Evolutionary conservation across 768 basidiomycete species (phyloP).

Genomic region (Calvatia gigantea): DNA sequence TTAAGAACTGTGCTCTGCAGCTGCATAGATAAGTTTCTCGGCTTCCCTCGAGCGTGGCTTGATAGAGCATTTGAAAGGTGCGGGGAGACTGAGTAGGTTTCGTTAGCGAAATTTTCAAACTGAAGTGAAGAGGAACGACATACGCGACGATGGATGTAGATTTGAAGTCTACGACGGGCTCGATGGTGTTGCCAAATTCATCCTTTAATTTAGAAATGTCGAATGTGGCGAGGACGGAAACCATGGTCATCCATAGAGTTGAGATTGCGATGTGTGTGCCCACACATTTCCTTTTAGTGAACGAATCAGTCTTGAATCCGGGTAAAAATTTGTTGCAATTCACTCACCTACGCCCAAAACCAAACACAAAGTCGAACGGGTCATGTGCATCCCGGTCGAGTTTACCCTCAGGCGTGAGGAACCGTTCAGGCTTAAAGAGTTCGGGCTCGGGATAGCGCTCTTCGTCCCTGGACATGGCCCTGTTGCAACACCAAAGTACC

Average conservation of each 20-base stretch:
- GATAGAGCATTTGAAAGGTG: conserved; percentile 26
- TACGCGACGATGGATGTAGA: conserved; percentile 27
- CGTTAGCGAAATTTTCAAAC: too few species aligned
- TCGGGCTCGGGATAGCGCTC: conserved; percentile 32
- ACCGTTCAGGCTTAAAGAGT: conserved; percentile 36
- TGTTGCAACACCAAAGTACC: conserved; percentile 12
- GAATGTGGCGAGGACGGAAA: conserved; percentile 28
- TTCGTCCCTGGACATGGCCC: conserved; percentile 38
- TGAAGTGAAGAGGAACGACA: neutral
- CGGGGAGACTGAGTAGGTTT: conserved; percentile 17
- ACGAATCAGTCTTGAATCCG: neutral
- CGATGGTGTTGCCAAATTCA: conserved; percentile 20
- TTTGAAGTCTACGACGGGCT: conserved; percentile 23
- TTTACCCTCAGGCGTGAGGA: conserved; percentile 19
- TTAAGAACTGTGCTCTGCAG: conserved; percentile 4
- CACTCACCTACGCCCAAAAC: conserved; percentile 24
- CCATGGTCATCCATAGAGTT: conserved; percentile 24
- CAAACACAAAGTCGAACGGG: conserved; percentile 20
- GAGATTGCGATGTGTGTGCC: conserved; percentile 26
- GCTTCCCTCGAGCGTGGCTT: conserved; percentile 24
- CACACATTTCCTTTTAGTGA: conserved; percentile 25
- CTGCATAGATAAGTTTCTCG: conserved; percentile 17
- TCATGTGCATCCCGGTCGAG: conserved; percentile 15
- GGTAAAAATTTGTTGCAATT: neutral
- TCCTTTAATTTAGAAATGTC: conserved; percentile 23